Percentiles rank a stretch among this genome's conserved stretches.
Conservation (phyloP, 805 yeast species). For the Torulaspora gathmanii region DNA sequence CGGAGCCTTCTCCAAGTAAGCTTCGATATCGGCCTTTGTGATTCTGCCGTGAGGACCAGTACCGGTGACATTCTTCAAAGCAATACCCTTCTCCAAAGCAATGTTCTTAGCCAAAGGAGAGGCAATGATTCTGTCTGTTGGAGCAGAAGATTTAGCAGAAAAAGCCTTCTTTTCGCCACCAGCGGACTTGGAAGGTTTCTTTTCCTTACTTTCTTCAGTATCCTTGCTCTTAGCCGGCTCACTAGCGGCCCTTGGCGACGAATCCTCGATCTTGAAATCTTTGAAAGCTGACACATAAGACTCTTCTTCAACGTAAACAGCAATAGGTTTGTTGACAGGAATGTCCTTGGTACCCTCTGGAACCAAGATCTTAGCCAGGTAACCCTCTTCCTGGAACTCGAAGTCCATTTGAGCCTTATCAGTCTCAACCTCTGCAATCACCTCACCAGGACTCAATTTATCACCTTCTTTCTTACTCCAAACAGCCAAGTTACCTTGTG, state of each 20-base stretch:
- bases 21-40: conserved; percentile 84
- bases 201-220: conserved; percentile 19
- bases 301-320: conserved; percentile 87
- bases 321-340: conserved; percentile 93
- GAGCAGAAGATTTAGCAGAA: conserved; percentile 39
- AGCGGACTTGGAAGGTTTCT: conserved; percentile 21
- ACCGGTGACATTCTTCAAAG: conserved; percentile 80
- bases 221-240: conserved; percentile 34
- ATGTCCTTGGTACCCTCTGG: conserved; percentile 84
- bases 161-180: conserved; percentile 1
- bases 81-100: conserved; percentile 87
- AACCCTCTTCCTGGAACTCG: conserved; percentile 97
- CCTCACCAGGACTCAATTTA: conserved; percentile 82
- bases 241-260: conserved; percentile 36
- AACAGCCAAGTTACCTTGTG: conserved; percentile 83
- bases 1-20: conserved; percentile 42
- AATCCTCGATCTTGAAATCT: conserved; percentile 78
- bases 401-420: conserved; percentile 98
- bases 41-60: conserved; percentile 96
- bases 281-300: conserved; percentile 84
- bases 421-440: conserved; percentile 94
- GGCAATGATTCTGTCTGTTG: conserved; percentile 73
- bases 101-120: conserved; percentile 92
- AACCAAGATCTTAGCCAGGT: conserved; percentile 77
- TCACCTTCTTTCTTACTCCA: conserved; percentile 94